Base-by-base conservation (phyloP, 805 yeast species). In the Candida tibetensis region DNA sequence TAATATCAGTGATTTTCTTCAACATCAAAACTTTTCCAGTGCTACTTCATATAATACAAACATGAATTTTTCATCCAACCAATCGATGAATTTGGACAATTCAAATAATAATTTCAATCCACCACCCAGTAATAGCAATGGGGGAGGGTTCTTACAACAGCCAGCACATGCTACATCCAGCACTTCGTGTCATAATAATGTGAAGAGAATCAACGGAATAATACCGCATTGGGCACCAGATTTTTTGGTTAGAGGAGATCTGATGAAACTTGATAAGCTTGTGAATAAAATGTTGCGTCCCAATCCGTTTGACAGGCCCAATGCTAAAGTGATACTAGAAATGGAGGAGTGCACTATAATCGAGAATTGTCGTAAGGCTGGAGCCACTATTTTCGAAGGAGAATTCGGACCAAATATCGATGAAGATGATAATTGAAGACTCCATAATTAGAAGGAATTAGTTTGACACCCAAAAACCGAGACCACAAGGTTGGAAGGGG, bases 371-470 rank as follows among this genome's bases (percentile, higher is more conserved):
- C 72, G 96, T 36, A 85, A 84, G 56, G 86, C 95, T 4, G 96
- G 98, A 4, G 96, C 97, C 3, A 84, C 90, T 2, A 85, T 93
- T 45, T 93, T 82, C 53, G 99, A 91, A 64, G 98, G 97, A 14
- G 97, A 93, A 48, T 89, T 76, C 58, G 99, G 98, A 0, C 96
- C 97, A 7, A 44, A 44, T 27, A 50, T 48, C 21, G 57, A 57
- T 25, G 51, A 46, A 14, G 32, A 40, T 12, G 34, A 32, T n/a
- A 16, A 13, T 16, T 28, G 21, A 15, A 7, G 4, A 30, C 15
- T 10, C 16, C 18, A 17, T 16, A 29, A 29, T 29, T n/a, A n/a
- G n/a, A n/a, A n/a, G n/a, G n/a, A n/a, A n/a, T n/a, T n/a, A n/a
- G n/a, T n/a, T n/a, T n/a, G n/a, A n/a, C n/a, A n/a, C n/a, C n/a